Conservation (phyloP, 768 basidiomycete species). For the Austroboletus eburneus region DNA sequence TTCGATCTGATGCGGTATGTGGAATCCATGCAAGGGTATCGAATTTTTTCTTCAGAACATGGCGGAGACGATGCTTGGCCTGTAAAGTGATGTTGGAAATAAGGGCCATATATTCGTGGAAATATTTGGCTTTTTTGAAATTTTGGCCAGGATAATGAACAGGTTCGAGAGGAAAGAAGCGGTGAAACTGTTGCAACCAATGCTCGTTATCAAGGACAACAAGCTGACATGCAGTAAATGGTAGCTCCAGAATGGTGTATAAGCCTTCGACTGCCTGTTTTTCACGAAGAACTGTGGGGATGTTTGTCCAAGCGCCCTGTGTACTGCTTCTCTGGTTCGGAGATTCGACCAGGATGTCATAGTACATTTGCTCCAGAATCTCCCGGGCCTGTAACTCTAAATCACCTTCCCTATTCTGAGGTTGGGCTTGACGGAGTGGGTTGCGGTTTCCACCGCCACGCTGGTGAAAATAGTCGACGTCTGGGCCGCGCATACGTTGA, state of each 20-base stretch:
- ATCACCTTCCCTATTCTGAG: too few relatives aligned
- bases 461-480: too few relatives aligned
- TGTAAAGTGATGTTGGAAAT: background rate
- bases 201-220: too few relatives aligned
- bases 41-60: background rate
- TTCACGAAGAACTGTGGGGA: background rate
- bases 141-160: background rate
- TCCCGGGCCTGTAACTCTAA: too few relatives aligned
- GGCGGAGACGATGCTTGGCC: background rate
- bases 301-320: conserved; percentile 3
- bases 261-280: background rate
- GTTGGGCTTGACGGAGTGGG: too few relatives aligned
- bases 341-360: background rate
- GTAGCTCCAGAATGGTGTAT: background rate
- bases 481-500: too few relatives aligned
- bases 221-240: too few relatives aligned
- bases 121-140: background rate
- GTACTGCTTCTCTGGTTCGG: background rate
- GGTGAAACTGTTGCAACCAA: too few relatives aligned
- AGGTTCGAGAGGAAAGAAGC: too few relatives aligned
- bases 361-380: conserved; percentile 2
- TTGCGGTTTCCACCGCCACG: too few relatives aligned
- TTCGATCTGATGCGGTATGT: background rate
- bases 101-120: background rate
- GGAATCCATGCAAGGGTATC: background rate